Percentiles rank a stretch among this genome's conserved stretches.
These are phyloP conservation scores for Trichomonascaceae sp. DNA, from an alignment of 1,139 yeast genomes.

Conservation along the genomic window DNA sequence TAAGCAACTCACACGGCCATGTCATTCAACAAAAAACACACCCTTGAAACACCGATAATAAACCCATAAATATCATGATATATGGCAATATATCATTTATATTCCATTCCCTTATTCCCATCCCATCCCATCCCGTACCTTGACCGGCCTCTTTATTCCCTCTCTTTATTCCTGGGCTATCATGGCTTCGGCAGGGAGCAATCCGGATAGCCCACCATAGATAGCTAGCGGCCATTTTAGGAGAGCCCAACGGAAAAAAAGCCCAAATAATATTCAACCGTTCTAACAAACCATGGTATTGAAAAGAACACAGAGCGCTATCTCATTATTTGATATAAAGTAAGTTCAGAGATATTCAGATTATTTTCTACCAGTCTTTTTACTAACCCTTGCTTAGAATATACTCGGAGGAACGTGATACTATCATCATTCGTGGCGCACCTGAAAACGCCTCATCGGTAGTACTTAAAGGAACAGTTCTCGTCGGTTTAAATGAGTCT, in stretches of 20 bases:
- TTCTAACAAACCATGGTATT: slow-evolving; percentile 8
- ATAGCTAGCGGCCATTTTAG: neutral
- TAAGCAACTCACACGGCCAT: too few species aligned
- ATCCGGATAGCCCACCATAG: neutral
- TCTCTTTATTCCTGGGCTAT: neutral
- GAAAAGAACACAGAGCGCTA: slow-evolving; percentile 13
- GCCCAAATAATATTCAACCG: neutral
- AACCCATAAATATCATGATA: too few species aligned
- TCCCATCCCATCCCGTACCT: too few species aligned
- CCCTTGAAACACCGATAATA: too few species aligned
- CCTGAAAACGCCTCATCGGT: slow-evolving; percentile 75
- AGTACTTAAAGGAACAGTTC: slow-evolving; percentile 68
- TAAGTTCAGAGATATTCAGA: slow-evolving; percentile 17
- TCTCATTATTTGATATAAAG: slow-evolving; percentile 17
- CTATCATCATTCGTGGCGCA: slow-evolving; percentile 71
- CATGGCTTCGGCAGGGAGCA: neutral
- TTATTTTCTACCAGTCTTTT: neutral
- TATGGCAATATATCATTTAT: too few species aligned
- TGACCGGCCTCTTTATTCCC: neutral
- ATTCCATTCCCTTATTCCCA: too few species aligned
- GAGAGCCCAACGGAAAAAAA: neutral
- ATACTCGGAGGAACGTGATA: slow-evolving; percentile 55
- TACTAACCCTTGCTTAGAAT: slow-evolving; percentile 11
- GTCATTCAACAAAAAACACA: too few species aligned
- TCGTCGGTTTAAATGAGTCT: slow-evolving; percentile 71